Conservation (phyloP, 148 eudicot genomes). For the Persicaria tinctoria region DNA sequence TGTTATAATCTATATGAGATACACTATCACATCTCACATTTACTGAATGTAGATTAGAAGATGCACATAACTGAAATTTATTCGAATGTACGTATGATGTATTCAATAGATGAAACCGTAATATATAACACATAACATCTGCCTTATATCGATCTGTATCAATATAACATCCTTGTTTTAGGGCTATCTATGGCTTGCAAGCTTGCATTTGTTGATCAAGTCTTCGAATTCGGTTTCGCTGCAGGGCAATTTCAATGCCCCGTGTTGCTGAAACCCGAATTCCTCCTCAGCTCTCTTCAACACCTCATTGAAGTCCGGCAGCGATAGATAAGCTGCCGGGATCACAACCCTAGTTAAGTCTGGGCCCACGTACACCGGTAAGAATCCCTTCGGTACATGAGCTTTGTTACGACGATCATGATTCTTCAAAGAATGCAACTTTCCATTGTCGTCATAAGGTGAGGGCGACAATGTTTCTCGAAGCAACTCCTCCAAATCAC, state of each 20-base stretch:
- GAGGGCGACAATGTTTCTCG: background rate
- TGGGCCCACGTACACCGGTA: slow-evolving; percentile 22
- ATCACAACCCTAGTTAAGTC: slow-evolving; percentile 18
- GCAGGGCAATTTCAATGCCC: slow-evolving; percentile 20
- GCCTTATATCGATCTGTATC: too few relatives aligned
- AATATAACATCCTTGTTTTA: background rate
- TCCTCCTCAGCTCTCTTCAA: slow-evolving; percentile 20
- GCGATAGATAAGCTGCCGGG: slow-evolving; percentile 17
- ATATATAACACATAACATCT: too few relatives aligned
- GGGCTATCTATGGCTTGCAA: background rate
- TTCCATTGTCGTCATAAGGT: background rate
- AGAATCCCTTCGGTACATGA: slow-evolving; percentile 16
- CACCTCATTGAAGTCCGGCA: slow-evolving; percentile 15
- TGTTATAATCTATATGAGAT: too few relatives aligned
- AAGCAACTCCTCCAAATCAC: background rate
- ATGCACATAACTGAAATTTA: too few relatives aligned
- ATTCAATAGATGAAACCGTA: too few relatives aligned
- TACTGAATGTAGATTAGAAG: too few relatives aligned
- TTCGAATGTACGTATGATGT: too few relatives aligned
- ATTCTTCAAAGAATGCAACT: background rate
- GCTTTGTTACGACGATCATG: too few relatives aligned
- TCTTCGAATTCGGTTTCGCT: slow-evolving; percentile 13
- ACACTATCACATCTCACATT: too few relatives aligned
- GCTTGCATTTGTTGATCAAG: slow-evolving; percentile 7
- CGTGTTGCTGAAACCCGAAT: slow-evolving; percentile 20